Evolutionary conservation across 306 rosid genomes (phyloP).

Genomic region (Hippophae gyantsensis): DNA sequence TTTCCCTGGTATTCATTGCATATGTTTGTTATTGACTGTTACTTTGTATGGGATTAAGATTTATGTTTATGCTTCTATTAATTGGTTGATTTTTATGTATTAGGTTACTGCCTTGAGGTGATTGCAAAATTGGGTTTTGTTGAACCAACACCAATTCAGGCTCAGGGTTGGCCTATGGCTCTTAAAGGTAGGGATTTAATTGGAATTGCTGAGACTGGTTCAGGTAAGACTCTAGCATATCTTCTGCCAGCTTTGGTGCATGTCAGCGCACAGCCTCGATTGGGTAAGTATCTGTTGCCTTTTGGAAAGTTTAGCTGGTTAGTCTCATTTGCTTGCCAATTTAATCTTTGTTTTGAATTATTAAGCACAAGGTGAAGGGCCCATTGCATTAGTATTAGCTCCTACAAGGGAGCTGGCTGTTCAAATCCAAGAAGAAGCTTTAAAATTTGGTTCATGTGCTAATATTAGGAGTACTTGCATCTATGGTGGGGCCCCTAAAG

Average conservation of each 20-base stretch:
- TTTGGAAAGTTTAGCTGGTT: conserved; percentile 1
- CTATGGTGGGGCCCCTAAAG: conserved; percentile 97
- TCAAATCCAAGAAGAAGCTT: conserved; percentile 87
- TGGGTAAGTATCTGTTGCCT: conserved; percentile 39
- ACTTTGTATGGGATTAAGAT: neutral
- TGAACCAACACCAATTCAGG: conserved; percentile 94
- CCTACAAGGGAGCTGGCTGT: conserved; percentile 94
- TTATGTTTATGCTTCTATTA: neutral
- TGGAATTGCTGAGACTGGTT: conserved; percentile 99
- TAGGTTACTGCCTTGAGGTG: conserved; percentile 76
- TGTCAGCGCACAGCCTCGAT: conserved; percentile 80
- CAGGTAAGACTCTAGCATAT: conserved; percentile 90
- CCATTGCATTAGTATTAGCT: conserved; percentile 72
- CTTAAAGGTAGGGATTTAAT: conserved; percentile 85
- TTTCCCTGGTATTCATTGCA: conserved; percentile 59
- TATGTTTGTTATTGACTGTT: neutral
- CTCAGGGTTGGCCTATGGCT: conserved; percentile 99
- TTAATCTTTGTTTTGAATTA: conserved; percentile 12
- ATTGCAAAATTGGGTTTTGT: conserved; percentile 85
- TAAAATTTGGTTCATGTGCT: conserved; percentile 53
- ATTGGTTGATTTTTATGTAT: conserved; percentile 17
- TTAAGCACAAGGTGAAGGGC: conserved; percentile 80
- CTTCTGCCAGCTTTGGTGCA: conserved; percentile 83
- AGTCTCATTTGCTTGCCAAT: neutral
- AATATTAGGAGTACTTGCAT: conserved; percentile 63